Evolutionary conservation across 306 rosid species (phyloP), one percentile per base, ranked within the genome.

Genomic region (Abrus precatorius): DNA sequence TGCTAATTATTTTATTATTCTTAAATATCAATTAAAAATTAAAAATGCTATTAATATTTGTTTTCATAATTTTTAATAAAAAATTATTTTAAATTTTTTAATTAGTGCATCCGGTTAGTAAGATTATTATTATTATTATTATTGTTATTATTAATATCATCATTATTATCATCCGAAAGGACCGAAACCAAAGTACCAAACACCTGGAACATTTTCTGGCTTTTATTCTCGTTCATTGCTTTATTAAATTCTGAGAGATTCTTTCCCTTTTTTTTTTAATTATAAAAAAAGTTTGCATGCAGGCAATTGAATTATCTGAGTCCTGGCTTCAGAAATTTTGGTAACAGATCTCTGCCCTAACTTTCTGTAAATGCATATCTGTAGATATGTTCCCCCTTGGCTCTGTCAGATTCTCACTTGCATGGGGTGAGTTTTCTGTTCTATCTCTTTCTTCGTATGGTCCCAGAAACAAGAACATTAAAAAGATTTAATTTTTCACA

Each of bases 371-470:
- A 92, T 94, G 96, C 89, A 83, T 66, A 61, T 75, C 87, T 77
- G 76, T 77, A 38, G 84, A 68, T 84, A 76, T 81, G 65, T 87
- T 84, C 97, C 89, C 40, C 82, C 92, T 77, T 89, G 92, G 89
- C 67, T 88, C 88, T 87, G 59, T 75, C 84, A 72, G 75, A 78
- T 90, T 87, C 74, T 92, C 81, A 62, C 88, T 2, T 85, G 92
- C 89, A 83, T 92, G 92, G 94, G 97, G 98, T 94, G 72, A 89
- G 86, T 85, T 80, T 13, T 73, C 81, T 76, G 34, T 69, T 82
- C 73, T 72, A 56, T 64, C 43, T 60, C n/a, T 50, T 45, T n/a
- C 28, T 57, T 53, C 36, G 4, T 52, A 33, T 69, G 79, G 72
- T 75, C 40, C 9, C 74, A 10, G 54, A 32, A 62, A 55, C 8